Percentiles rank a stretch among this genome's conserved stretches.
Evolutionary conservation across 305 asterid genomes (phyloP).

Genomic region (Ilex paraguariensis): DNA sequence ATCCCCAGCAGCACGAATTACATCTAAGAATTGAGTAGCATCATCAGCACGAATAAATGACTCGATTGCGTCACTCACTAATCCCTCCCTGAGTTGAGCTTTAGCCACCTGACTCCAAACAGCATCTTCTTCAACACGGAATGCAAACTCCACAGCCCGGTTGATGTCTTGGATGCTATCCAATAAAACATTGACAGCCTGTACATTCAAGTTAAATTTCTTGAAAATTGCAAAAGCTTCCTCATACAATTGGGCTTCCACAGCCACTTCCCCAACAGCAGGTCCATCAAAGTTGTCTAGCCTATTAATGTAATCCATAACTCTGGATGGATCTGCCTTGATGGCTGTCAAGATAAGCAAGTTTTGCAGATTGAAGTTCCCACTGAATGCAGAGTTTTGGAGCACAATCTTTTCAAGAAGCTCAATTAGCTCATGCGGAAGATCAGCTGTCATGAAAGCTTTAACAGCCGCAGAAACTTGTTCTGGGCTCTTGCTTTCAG

Average conservation of each 20-base stretch:
- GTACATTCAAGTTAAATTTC: slow-evolving; percentile 97
- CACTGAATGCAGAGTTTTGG: slow-evolving; percentile 22
- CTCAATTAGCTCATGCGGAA: slow-evolving; percentile 97
- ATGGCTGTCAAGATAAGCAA: slow-evolving; percentile 90
- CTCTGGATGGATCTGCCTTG: slow-evolving; percentile 95
- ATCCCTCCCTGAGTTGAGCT: slow-evolving; percentile 97
- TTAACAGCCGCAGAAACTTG: slow-evolving; percentile 99
- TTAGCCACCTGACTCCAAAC: slow-evolving; percentile 99
- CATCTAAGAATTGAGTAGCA: slow-evolving; percentile 84
- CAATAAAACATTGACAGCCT: slow-evolving; percentile 90
- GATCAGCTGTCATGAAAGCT: slow-evolving; percentile 99
- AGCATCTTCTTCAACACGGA: slow-evolving; percentile 96
- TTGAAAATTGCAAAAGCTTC: slow-evolving; percentile 96
- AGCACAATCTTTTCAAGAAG: slow-evolving; percentile 98
- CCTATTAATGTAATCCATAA: slow-evolving; percentile 94
- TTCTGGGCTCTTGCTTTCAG: slow-evolving; percentile 99
- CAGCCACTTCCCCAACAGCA: slow-evolving; percentile 98
- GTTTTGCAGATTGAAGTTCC: slow-evolving; percentile 94
- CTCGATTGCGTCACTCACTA: slow-evolving; percentile 94
- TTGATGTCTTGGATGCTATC: slow-evolving; percentile 84
- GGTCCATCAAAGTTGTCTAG: slow-evolving; percentile 99
- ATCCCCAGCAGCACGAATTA: slow-evolving; percentile 26
- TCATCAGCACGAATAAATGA: slow-evolving; percentile 97
- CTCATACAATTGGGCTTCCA: slow-evolving; percentile 86
- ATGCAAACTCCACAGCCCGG: slow-evolving; percentile 97